A percentile compares a stretch with the other conserved stretches of the same genome.
Evolutionary conservation across 768 basidiomycete species (phyloP).

Genomic region (Leucocoprinus birnbaumii): DNA sequence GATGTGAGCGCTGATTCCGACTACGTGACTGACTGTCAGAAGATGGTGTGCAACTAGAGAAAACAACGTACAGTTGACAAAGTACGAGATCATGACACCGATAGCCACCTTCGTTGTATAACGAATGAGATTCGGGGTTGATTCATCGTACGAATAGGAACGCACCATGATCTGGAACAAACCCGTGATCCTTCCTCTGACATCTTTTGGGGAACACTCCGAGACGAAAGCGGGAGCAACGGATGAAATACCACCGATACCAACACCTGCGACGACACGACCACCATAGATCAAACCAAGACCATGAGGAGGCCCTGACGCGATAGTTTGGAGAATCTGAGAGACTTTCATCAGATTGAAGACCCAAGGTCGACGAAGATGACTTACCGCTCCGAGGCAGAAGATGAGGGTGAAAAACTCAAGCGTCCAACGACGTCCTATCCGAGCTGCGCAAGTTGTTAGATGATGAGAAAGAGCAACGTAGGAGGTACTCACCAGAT

Average conservation of each 20-base stretch:
- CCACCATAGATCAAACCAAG: conserved; percentile 76
- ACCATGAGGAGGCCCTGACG: conserved; percentile 48
- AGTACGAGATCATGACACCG: conserved; percentile 85
- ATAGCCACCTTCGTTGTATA: conserved; percentile 47
- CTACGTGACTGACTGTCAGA: conserved; percentile 28
- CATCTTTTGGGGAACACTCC: conserved; percentile 84
- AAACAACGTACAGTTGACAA: conserved; percentile 62
- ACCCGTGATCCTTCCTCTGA: conserved; percentile 83
- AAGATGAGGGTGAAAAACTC: conserved; percentile 63
- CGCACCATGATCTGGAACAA: conserved; percentile 81
- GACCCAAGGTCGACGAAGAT: not conserved
- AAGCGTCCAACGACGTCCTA: conserved; percentile 68
- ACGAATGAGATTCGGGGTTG: not conserved
- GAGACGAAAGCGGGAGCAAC: conserved; percentile 85
- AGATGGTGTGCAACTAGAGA: not conserved
- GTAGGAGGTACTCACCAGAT: conserved; percentile 45
- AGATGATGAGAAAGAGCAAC: not conserved
- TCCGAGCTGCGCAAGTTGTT: conserved; percentile 36
- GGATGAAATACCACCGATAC: conserved; percentile 80
- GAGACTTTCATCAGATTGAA: not conserved
- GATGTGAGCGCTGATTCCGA: conserved; percentile 57
- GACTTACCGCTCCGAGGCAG: conserved; percentile 63
- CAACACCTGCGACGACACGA: conserved; percentile 75
- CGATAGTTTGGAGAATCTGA: conserved; percentile 73
- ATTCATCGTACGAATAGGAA: not conserved